These are phyloP conservation scores for Phytophthora colocasiae DNA, from an alignment of 352 stramenopile genomes.

Conservation along the genomic window DNA sequence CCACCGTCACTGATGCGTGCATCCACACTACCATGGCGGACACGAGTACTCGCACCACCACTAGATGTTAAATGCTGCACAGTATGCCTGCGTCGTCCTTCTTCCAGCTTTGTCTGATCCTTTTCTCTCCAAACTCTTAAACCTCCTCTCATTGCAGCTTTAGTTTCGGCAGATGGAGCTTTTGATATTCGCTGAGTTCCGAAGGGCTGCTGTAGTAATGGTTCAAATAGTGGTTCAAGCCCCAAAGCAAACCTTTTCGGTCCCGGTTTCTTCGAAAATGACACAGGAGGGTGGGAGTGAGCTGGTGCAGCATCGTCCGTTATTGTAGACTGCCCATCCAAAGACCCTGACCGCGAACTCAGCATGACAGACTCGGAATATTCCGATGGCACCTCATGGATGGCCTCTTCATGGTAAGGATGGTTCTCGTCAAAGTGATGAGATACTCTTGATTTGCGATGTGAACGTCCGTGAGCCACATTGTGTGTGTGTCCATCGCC, in stretches of 20 bases:
- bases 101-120: slow-evolving; percentile 11
- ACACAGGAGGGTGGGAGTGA: slow-evolving; percentile 29
- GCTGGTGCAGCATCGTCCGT: slow-evolving; percentile 14
- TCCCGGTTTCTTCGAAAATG: slow-evolving; percentile 20
- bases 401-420: slow-evolving; percentile 32
- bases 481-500: slow-evolving; percentile 19
- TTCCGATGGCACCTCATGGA: slow-evolving; percentile 39
- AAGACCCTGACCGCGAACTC: slow-evolving; percentile 37
- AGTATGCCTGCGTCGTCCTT: slow-evolving; percentile 14
- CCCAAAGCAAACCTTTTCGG: slow-evolving; percentile 59
- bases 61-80: slow-evolving; percentile 9
- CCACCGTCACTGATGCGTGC: slow-evolving; percentile 1
- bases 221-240: slow-evolving; percentile 83
- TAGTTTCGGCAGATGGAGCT: slow-evolving; percentile 24
- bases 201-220: slow-evolving; percentile 67
- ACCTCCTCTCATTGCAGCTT: slow-evolving; percentile 27
- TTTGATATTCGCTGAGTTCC: slow-evolving; percentile 67
- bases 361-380: slow-evolving; percentile 33
- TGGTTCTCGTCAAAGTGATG: slow-evolving; percentile 26
- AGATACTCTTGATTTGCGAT: slow-evolving; percentile 30
- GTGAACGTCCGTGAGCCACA: slow-evolving; percentile 20
- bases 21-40: slow-evolving; percentile 4
- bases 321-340: slow-evolving; percentile 27
- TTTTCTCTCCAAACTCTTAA: slow-evolving; percentile 30
- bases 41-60: slow-evolving; percentile 6